Conservation (phyloP, 176 grass and related monocot species). For the Panicum miliaceum region DNA sequence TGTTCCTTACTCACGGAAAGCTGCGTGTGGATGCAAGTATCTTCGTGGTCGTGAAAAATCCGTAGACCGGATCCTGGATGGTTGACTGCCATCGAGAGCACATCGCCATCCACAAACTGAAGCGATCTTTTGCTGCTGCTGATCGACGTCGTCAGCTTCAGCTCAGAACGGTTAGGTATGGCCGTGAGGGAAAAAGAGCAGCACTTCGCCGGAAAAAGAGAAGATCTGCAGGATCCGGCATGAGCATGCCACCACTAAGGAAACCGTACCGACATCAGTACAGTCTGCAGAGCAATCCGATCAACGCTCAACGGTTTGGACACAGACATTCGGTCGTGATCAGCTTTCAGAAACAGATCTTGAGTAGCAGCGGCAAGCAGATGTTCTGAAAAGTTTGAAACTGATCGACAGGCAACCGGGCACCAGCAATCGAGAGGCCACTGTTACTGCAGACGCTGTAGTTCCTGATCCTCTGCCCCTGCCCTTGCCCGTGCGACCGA, state of each 20-base stretch:
- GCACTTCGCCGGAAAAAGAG: not conserved
- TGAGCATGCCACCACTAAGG: conserved; percentile 8
- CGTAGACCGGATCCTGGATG: not conserved
- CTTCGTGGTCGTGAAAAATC: conserved; percentile 17
- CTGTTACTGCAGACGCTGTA: too few relatives aligned
- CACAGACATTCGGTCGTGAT: not conserved
- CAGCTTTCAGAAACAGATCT: not conserved
- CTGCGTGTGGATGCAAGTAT: conserved; percentile 24
- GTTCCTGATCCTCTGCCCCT: too few relatives aligned
- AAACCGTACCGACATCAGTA: not conserved
- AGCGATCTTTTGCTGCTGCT: not conserved
- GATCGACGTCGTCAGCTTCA: not conserved
- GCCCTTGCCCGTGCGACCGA: too few relatives aligned
- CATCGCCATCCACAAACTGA: not conserved
- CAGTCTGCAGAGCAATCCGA: not conserved
- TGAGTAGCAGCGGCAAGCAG: too few relatives aligned
- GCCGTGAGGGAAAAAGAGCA: not conserved
- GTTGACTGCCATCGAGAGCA: not conserved
- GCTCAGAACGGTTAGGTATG: not conserved
- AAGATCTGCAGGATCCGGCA: not conserved
- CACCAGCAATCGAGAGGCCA: too few relatives aligned
- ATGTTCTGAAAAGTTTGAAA: too few relatives aligned
- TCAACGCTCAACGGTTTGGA: not conserved
- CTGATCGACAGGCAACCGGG: too few relatives aligned
- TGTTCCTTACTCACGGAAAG: not conserved